Conservation (phyloP, 257 asterid species). For the Penstemon davidsonii region DNA sequence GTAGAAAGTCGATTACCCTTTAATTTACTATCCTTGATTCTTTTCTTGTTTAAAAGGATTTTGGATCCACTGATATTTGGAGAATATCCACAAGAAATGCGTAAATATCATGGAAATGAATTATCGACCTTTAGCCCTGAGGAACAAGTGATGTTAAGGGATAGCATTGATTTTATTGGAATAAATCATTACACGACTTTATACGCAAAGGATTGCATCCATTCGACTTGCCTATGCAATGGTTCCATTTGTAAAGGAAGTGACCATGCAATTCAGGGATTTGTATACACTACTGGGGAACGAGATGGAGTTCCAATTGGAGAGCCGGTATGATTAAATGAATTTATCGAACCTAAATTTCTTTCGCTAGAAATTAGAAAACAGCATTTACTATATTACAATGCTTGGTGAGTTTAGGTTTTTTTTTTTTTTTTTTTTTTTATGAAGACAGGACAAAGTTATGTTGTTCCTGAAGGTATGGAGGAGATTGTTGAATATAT, state of each 20-base stretch:
- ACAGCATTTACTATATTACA: not conserved
- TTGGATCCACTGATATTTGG: slow-evolving; percentile 70
- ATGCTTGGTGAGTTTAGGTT: not conserved
- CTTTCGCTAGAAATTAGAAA: not conserved
- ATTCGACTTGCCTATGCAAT: slow-evolving; percentile 50
- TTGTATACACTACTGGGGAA: slow-evolving; percentile 37
- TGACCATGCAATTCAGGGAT: slow-evolving; percentile 63
- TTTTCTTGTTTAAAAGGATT: slow-evolving; percentile 33
- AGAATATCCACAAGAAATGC: slow-evolving; percentile 83
- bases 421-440: no score
- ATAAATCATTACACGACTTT: slow-evolving; percentile 67
- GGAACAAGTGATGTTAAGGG: slow-evolving; percentile 43
- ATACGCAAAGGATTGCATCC: slow-evolving; percentile 66
- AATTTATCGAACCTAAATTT: not conserved
- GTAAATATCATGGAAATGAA: slow-evolving; percentile 45
- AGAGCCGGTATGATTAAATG: slow-evolving; percentile 41
- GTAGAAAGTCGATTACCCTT: no score
- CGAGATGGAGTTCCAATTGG: slow-evolving; percentile 70
- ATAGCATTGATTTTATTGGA: slow-evolving; percentile 71
- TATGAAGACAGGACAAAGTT: slow-evolving; percentile 57
- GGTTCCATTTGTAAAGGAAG: slow-evolving; percentile 41
- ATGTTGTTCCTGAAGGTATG: slow-evolving; percentile 68
- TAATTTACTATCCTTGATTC: no score
- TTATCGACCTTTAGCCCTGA: slow-evolving; percentile 59
- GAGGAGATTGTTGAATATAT: slow-evolving; percentile 52